Evolutionary conservation across 1,284 basidiomycete genomes (phyloP).

Genomic region (Phlebopus sp.): DNA sequence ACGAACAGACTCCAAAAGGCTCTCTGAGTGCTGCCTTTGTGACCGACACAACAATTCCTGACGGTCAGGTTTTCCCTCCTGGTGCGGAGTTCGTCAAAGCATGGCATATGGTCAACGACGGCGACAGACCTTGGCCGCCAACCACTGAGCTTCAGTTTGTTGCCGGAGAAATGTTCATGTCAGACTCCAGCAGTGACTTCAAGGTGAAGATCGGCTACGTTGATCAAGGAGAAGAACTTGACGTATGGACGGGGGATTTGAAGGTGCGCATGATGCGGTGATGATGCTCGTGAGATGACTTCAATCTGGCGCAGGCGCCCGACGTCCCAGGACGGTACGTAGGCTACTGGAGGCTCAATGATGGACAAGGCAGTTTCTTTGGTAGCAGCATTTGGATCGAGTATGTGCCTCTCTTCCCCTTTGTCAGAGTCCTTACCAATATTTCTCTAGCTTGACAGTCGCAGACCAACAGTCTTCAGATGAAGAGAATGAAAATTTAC

Average conservation of each 20-base stretch:
- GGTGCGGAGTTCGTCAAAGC: constrained; percentile 83
- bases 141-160: constrained; percentile 65
- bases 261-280: constrained; percentile 43
- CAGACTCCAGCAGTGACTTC: constrained; percentile 29
- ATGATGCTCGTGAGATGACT: constrained; percentile 4
- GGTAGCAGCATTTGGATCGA: constrained; percentile 76
- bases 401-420: constrained; percentile 39
- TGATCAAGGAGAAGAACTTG: constrained; percentile 52
- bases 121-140: constrained; percentile 63
- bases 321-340: constrained; percentile 69
- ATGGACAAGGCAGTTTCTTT: constrained; percentile 58
- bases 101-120: constrained; percentile 72
- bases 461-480: constrained; percentile 45
- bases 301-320: constrained; percentile 50
- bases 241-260: constrained; percentile 70
- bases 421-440: constrained; percentile 5
- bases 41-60: constrained; percentile 66
- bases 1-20: not conserved
- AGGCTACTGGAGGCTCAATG: constrained; percentile 71
- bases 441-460: constrained; percentile 55
- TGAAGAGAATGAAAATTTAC: constrained; percentile 43
- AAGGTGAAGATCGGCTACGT: constrained; percentile 53
- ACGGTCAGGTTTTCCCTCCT: constrained; percentile 76
- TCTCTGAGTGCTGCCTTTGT: constrained; percentile 55
- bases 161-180: constrained; percentile 56